Conservation (phyloP, 306 rosid species). For the Pyrus pyrifolia region DNA sequence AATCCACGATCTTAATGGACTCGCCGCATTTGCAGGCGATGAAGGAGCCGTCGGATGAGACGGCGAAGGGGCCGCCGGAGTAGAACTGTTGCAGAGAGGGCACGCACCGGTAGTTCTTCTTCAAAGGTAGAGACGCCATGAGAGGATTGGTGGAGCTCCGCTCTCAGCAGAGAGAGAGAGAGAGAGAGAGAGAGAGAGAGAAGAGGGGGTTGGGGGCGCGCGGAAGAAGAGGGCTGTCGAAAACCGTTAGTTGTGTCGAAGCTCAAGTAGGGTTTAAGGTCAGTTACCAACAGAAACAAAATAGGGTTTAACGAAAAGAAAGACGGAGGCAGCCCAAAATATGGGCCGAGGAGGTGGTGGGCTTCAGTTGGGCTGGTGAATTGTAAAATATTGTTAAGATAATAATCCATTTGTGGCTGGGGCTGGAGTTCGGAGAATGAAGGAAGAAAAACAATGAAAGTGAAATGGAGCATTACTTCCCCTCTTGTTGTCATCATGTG, state of each 20-base stretch:
- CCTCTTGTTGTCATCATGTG: too few relatives aligned
- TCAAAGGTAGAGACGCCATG: constrained; percentile 56
- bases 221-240: background rate
- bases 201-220: too few relatives aligned
- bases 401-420: too few relatives aligned
- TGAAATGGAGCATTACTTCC: too few relatives aligned
- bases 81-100: constrained; percentile 81
- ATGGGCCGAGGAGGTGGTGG: background rate
- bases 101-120: constrained; percentile 54
- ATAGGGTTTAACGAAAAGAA: background rate
- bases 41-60: constrained; percentile 76
- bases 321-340: background rate
- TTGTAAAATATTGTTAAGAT: too few relatives aligned
- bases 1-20: constrained; percentile 68
- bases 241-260: background rate
- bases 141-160: background rate
- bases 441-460: too few relatives aligned
- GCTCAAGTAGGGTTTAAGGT: background rate
- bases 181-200: background rate
- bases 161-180: background rate
- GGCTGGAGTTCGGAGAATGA: too few relatives aligned
- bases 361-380: background rate
- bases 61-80: constrained; percentile 71
- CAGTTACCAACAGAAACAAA: background rate
- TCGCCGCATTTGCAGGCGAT: constrained; percentile 69